Percentiles rank a stretch among this genome's conserved stretches.
phyloP scores from a whole-genome alignment of 768 basidiomycete genomes.

The Agrocybe praecox region DNA sequence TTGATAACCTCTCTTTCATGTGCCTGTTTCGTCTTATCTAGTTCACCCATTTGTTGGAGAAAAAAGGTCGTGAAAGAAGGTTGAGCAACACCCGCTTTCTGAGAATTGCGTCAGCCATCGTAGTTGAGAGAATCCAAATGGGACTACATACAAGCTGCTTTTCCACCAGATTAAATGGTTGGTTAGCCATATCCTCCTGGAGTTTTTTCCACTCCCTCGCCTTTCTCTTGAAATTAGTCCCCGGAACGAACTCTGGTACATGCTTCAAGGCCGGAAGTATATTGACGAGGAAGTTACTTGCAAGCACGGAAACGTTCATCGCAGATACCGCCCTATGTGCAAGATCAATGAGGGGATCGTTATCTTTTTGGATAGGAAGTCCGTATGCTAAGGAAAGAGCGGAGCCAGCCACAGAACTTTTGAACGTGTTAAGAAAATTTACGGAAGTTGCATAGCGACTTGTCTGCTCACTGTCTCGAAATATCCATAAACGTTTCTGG shows the following conservation, averaged over 20 bases:
- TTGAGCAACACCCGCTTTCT: not conserved
- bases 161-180: slow-evolving; percentile 31
- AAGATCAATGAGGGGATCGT: slow-evolving; percentile 45
- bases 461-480: slow-evolving; percentile 32
- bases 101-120: not conserved
- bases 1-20: not conserved
- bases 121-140: not conserved
- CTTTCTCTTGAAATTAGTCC: slow-evolving; percentile 56
- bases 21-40: not conserved
- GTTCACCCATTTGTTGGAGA: not conserved
- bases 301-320: slow-evolving; percentile 31
- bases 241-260: slow-evolving; percentile 62
- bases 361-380: slow-evolving; percentile 34
- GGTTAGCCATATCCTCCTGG: slow-evolving; percentile 34
- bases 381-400: slow-evolving; percentile 49
- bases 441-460: not conserved
- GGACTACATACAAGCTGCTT: slow-evolving; percentile 20
- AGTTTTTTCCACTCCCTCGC: slow-evolving; percentile 45
- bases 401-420: slow-evolving; percentile 38
- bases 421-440: not conserved
- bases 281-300: slow-evolving; percentile 49
- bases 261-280: slow-evolving; percentile 37
- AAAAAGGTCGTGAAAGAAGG: not conserved
- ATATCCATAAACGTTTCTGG: slow-evolving; percentile 38
- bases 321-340: slow-evolving; percentile 38